Evolutionary conservation across 1,284 basidiomycete genomes (phyloP).

Genomic region (Microbotryum violaceum): DNA sequence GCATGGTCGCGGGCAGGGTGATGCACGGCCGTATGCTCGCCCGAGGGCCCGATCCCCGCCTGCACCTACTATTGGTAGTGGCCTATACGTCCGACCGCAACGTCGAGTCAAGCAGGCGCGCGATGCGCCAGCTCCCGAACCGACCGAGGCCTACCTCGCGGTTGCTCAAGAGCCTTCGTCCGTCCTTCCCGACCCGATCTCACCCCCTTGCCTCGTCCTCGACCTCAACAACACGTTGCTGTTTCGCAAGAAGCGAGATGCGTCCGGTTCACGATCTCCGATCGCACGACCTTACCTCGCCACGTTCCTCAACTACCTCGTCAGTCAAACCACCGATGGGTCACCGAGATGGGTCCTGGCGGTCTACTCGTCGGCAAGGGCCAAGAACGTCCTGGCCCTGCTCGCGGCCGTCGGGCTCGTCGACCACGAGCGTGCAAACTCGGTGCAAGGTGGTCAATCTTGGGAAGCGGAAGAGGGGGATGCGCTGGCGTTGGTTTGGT

Average conservation of each 20-base stretch:
- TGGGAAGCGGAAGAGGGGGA: constrained; percentile 11
- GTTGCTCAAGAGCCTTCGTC: no score
- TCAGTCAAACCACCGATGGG: neutral
- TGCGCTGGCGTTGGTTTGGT: constrained; percentile 15
- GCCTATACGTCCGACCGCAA: no score
- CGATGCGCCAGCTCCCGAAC: no score
- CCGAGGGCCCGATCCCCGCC: no score
- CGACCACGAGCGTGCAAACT: constrained; percentile 4
- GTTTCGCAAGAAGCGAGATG: constrained; percentile 12
- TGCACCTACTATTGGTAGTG: no score
- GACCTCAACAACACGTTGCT: constrained; percentile 30
- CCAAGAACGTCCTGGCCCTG: constrained; percentile 21
- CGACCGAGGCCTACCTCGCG: no score
- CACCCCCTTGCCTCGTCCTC: constrained; percentile 17
- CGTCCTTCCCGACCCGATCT: no score
- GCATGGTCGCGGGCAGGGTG: no score
- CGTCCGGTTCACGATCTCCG: constrained; percentile 7
- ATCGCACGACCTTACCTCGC: constrained; percentile 26
- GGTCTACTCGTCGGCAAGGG: constrained; percentile 11
- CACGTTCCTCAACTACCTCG: constrained; percentile 25
- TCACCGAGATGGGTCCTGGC: constrained; percentile 6
- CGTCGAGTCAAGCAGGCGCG: no score
- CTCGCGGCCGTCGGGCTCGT: constrained; percentile 17
- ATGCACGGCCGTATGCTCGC: no score
- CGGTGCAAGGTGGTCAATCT: neutral